Base-by-base conservation (phyloP, 2,329 filamentous ascomycete genomes). In the Alternaria novae-zelandiae region DNA sequence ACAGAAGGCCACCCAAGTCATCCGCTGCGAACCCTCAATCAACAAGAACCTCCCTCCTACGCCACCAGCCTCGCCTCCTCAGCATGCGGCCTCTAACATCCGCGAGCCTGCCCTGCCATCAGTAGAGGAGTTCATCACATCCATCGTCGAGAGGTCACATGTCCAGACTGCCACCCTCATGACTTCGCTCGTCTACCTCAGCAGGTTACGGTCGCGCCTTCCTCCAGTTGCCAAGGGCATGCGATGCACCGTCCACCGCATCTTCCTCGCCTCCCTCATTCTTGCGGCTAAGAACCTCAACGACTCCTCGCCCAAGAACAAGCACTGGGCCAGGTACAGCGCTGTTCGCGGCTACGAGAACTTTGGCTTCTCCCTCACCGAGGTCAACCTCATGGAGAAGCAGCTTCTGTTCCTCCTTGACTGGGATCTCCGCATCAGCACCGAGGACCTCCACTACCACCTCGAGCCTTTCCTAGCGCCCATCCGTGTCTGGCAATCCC, bases 361-460 rank as follows among this genome's bases (percentile, higher is more conserved):
- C 76, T 99, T 98, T 76, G 92, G 94, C 73, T 98, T 99, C 86
- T 95, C 90, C 74, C 87, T 94, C 71, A 96, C 93, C 36, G 96
- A 99, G 83, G 96, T 99, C 74, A 99, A 99, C 85, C 87, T 98
- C 66, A 99, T 99, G 96, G 96, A 99, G 87, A 96, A 97, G 87
- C 96, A 99, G 83, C 87, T 99, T 28, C 90, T 99, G 56, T 96
- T 93, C 84, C 88, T 99, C 46, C 86, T 99, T 49, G 92, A 97
- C 79, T 99, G 94, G 93, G 93, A 99, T 71, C 88, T 97, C 64
- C 88, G 92, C 70, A 94, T 99, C 76, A 90, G 86, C 45, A 89
- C 94, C 76, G 86, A 94, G 59, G 94, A 98, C 74, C 89, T 99
- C 46, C 93, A 97, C 84, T 86, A 85, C 70, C 92, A 97, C 80